Conservation (phyloP, 1,284 basidiomycete genomes). For the Cutaneotrichosporon cyanovorans region DNA sequence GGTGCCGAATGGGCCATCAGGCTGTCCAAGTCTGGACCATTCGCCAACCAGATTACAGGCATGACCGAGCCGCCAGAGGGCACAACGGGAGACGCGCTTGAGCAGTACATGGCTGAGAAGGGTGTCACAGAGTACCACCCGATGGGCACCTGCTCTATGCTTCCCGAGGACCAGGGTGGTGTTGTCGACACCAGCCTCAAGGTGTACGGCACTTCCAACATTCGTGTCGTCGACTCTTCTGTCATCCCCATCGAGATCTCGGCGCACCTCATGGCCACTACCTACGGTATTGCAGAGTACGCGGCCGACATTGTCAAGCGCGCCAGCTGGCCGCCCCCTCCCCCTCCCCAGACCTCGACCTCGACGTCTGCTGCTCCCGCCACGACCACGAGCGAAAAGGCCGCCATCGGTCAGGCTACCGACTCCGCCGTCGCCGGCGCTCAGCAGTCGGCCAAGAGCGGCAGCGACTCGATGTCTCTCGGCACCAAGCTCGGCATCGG, state of each 20-base stretch:
- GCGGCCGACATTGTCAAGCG: conserved; percentile 56
- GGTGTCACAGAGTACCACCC: conserved; percentile 52
- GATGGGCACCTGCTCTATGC: conserved; percentile 57
- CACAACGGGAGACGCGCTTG: conserved; percentile 29
- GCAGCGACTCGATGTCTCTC: conserved; percentile 1
- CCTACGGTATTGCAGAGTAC: conserved; percentile 65
- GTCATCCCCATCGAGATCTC: conserved; percentile 47
- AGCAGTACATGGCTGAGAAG: conserved; percentile 33
- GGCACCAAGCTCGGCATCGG: conserved; percentile 38
- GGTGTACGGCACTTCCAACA: conserved; percentile 56
- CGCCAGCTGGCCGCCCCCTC: conserved; percentile 6
- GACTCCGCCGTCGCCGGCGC: conserved; percentile 22
- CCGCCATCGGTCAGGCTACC: conserved; percentile 25
- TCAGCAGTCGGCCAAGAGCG: conserved; percentile 9
- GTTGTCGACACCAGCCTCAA: conserved; percentile 58
- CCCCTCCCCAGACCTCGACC: conserved; percentile 7
- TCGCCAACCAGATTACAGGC: conserved; percentile 25
- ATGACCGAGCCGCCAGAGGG: conserved; percentile 25
- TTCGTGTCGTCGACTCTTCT: conserved; percentile 48
- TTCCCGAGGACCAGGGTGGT: conserved; percentile 56
- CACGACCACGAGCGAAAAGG: conserved; percentile 12
- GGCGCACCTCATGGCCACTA: conserved; percentile 47
- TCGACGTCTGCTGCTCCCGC: conserved; percentile 1
- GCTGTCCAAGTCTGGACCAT: conserved; percentile 27
- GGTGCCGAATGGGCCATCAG: conserved; percentile 34